Base-by-base conservation (phyloP, 192 early-diverging fungal species). In the Geranomyces variabilis region DNA sequence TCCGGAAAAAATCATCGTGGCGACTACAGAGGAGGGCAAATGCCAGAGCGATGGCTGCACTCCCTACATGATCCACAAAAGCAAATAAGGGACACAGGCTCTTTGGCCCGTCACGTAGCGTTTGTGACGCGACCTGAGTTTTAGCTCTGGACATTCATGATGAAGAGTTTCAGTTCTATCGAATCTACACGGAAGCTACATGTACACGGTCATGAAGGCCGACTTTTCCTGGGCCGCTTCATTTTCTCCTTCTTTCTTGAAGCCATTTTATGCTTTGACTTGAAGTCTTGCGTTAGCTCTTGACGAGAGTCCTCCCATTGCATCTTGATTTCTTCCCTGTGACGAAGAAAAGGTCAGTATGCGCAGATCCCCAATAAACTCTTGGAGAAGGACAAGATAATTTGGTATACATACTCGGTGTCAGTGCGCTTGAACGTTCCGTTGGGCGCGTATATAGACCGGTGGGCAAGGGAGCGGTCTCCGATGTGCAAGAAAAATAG, bases 201-300 rank as follows among this genome's bases (percentile, higher is more conserved):
- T n/a, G n/a, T n/a, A n/a, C n/a, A n/a, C 7, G 51, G 51, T 7
- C 15, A 26, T 53, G 51, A 53, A 7, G 19, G 24, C 24, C n/a
- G 51, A 19, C 29, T 60, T 66, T n/a, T 44, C 29, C 67, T 53
- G 62, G 62, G 19, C 30, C 74, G 66, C 61, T 64, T 69, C 74
- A 75, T 62, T 46, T 75, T 75, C 67, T 69, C 67, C 62, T 63
- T 58, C 26, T 56, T 46, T 12, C 74, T 28, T 19, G 46, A 62
- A 1, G 74, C 74, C 19, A 45, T 19, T 66, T 85, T 86, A 67
- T 89, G 86, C 68, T 89, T 89, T 48, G 84, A 74, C 71, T 89
- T 89, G 73, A 86, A 89, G 28, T 88, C 88, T 49, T 82, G 77
- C 0, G 88, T 89, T 70, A 89, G 69, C 28, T 88, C 79, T 51